A percentile compares a stretch with the other conserved stretches of the same genome.
These are phyloP conservation scores for Myxozyma geophila DNA, from an alignment of 805 yeast genomes.

Conservation along the genomic window DNA sequence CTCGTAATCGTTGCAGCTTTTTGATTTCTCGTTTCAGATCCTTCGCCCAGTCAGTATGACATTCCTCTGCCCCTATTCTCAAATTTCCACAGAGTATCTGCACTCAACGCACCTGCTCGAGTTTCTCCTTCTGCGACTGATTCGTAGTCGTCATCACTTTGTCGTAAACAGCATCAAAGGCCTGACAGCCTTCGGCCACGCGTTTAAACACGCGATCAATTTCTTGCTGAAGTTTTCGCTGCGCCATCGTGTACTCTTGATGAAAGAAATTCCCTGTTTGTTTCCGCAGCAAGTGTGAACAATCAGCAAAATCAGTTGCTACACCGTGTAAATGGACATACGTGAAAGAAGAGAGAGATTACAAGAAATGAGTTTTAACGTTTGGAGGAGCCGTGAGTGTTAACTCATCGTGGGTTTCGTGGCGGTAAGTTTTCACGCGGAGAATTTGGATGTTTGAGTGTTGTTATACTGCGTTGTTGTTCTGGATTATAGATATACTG, in stretches of 20 bases:
- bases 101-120: constrained; percentile 58
- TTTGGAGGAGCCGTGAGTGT: neutral
- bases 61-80: neutral
- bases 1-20: constrained; percentile 89
- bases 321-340: neutral
- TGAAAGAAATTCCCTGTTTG: neutral
- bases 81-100: neutral
- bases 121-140: constrained; percentile 87
- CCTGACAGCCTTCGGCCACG: constrained; percentile 86
- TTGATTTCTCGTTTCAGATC: constrained; percentile 95
- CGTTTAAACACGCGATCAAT: constrained; percentile 92
- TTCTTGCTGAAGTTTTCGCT: constrained; percentile 58
- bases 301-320: neutral
- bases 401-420: constrained; percentile 1
- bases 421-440: neutral
- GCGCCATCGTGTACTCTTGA: constrained; percentile 48
- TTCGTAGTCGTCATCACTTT: constrained; percentile 81
- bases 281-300: neutral
- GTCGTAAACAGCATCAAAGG: constrained; percentile 83
- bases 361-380: neutral
- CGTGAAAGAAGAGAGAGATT: neutral
- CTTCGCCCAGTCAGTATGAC: constrained; percentile 13
- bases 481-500: no score
- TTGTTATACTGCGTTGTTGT: neutral
- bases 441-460: neutral